phyloP scores from a whole-genome alignment of 352 stramenopile species.

The Phytophthora fragariae region DNA sequence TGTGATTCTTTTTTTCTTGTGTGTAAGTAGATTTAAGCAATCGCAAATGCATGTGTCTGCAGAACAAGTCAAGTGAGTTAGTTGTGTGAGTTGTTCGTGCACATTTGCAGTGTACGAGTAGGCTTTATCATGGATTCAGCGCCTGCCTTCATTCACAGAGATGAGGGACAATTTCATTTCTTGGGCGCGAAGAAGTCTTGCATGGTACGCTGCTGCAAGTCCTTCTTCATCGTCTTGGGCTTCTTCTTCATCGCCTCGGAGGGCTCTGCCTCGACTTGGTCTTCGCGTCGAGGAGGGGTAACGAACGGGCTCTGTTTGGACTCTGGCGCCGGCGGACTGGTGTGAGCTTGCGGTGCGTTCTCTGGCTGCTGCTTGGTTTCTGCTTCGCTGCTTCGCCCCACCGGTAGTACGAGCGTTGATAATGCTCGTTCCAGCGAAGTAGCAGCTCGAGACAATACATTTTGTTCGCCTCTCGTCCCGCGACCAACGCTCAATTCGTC shows the following conservation, averaged over 20 bases:
- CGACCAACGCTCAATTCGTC: constrained; percentile 18
- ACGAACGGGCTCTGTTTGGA: not conserved
- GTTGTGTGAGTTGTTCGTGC: too few relatives aligned
- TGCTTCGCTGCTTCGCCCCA: constrained; percentile 1
- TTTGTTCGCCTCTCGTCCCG: constrained; percentile 3
- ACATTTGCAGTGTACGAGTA: not conserved
- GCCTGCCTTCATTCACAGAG: not conserved
- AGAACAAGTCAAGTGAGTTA: constrained; percentile 13
- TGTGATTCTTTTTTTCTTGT: constrained; percentile 21
- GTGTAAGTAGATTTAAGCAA: constrained; percentile 29
- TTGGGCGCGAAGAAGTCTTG: constrained; percentile 36
- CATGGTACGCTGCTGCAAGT: constrained; percentile 36
- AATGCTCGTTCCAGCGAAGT: constrained; percentile 33
- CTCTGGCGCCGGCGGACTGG: not conserved
- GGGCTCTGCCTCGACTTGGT: not conserved
- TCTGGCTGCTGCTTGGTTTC: constrained; percentile 3
- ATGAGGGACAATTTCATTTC: constrained; percentile 8
- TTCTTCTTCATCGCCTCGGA: constrained; percentile 31
- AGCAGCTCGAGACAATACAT: constrained; percentile 28
- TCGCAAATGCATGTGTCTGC: constrained; percentile 27
- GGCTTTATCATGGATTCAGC: too few relatives aligned
- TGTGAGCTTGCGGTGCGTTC: not conserved
- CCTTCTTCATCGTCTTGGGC: constrained; percentile 30
- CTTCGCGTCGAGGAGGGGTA: constrained; percentile 15
- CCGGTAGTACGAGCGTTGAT: constrained; percentile 2